phyloP scores from a whole-genome alignment of 1,284 basidiomycete genomes.

The Rhodotorula sp. region DNA sequence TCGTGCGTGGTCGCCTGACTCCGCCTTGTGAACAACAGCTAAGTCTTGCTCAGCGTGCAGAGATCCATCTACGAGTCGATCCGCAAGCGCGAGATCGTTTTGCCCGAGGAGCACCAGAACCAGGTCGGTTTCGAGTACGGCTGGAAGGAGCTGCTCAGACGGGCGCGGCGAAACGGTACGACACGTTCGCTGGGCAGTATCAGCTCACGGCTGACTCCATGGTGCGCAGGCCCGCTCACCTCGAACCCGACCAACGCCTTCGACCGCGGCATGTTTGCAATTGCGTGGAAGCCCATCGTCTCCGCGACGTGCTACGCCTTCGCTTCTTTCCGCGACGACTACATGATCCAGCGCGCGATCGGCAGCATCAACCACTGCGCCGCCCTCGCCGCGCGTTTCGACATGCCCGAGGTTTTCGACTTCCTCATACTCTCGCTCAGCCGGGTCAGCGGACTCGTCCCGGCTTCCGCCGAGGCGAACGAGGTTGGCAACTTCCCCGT shows the following conservation, averaged over 20 bases:
- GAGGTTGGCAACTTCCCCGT: constrained; percentile 81
- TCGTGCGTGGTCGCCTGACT: constrained; percentile 59
- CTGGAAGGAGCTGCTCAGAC: constrained; percentile 90
- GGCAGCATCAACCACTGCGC: constrained; percentile 95
- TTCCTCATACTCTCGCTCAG: constrained; percentile 90
- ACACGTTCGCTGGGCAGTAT: constrained; percentile 1
- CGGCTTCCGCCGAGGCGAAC: constrained; percentile 34
- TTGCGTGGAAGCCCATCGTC: constrained; percentile 86
- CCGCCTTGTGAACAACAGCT: background rate
- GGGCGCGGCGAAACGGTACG: constrained; percentile 75
- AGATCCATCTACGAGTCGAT: constrained; percentile 90
- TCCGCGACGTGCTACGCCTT: constrained; percentile 68
- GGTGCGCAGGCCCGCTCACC: constrained; percentile 67
- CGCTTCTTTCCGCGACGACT: constrained; percentile 93
- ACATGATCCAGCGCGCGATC: constrained; percentile 90
- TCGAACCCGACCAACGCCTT: constrained; percentile 66
- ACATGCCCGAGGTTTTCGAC: constrained; percentile 92
- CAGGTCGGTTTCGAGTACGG: constrained; percentile 98
- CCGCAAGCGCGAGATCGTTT: constrained; percentile 88
- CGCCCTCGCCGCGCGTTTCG: constrained; percentile 83
- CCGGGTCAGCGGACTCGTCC: constrained; percentile 52
- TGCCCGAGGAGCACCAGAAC: constrained; percentile 97
- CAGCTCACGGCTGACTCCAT: constrained; percentile 12
- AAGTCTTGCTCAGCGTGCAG: constrained; percentile 52
- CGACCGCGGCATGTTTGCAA: constrained; percentile 88